Evolutionary conservation across 805 yeast genomes (phyloP).

Genomic region (Cyberlindnera lachancei): DNA sequence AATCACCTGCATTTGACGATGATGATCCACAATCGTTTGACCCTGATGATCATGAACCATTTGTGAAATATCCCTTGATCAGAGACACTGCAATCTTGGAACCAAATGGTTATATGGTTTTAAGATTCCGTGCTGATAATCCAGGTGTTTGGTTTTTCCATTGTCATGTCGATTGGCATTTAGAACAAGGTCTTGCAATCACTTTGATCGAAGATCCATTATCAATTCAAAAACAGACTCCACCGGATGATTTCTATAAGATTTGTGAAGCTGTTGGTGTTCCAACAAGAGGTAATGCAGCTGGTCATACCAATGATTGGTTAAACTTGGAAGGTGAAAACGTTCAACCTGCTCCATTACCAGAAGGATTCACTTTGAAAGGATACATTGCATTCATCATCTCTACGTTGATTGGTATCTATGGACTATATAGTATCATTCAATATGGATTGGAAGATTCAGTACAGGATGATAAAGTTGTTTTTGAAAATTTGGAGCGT

Average conservation of each 20-base stretch:
- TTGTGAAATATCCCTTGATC: constrained; percentile 51
- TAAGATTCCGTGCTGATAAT: constrained; percentile 73
- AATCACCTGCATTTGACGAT: constrained; percentile 44
- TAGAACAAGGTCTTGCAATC: constrained; percentile 73
- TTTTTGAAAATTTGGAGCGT: constrained; percentile 30
- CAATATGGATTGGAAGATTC: constrained; percentile 62
- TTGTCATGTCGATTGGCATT: constrained; percentile 84
- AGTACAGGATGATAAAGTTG: constrained; percentile 37
- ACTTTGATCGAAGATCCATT: constrained; percentile 66
- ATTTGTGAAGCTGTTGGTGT: constrained; percentile 42
- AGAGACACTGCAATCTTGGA: constrained; percentile 70
- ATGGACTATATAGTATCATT: constrained; percentile 53
- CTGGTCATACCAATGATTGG: constrained; percentile 50
- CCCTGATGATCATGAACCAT: constrained; percentile 33
- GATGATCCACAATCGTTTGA: constrained; percentile 45
- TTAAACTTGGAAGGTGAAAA: constrained; percentile 53
- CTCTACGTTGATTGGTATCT: constrained; percentile 49
- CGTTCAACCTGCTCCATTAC: constrained; percentile 53
- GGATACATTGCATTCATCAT: constrained; percentile 59
- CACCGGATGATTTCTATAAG: constrained; percentile 42
- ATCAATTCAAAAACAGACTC: constrained; percentile 32
- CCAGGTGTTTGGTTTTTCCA: constrained; percentile 96
- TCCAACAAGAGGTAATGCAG: constrained; percentile 59
- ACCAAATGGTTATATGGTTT: constrained; percentile 59
- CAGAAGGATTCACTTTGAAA: constrained; percentile 60